These are phyloP conservation scores for Halophytophthora polymorphica DNA, from an alignment of 352 stramenopile species.

Conservation along the genomic window DNA sequence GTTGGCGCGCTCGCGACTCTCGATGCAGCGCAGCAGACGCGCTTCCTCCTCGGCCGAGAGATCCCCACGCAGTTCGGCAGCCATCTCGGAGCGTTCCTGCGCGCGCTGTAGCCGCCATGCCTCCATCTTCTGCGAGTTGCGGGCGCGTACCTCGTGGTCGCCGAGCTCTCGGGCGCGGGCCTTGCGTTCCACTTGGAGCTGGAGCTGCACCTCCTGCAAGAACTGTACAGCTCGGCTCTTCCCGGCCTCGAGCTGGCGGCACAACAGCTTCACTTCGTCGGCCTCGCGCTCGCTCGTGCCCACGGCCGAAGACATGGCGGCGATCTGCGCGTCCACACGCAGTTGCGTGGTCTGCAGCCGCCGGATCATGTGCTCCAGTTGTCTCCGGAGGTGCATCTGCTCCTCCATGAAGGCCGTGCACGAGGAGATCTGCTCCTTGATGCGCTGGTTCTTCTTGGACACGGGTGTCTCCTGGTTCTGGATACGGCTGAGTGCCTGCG, in stretches of 20 bases:
- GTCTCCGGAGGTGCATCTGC: conserved; percentile 67
- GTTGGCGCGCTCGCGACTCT: conserved; percentile 63
- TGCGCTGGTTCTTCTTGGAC: conserved; percentile 64
- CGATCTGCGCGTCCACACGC: conserved; percentile 63
- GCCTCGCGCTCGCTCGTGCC: conserved; percentile 60
- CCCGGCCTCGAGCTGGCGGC: conserved; percentile 72
- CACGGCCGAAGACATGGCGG: conserved; percentile 62
- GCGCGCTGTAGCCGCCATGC: conserved; percentile 64
- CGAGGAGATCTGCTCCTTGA: conserved; percentile 67
- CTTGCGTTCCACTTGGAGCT: conserved; percentile 69
- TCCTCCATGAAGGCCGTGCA: conserved; percentile 76
- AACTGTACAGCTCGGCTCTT: conserved; percentile 73
- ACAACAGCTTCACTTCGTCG: conserved; percentile 73
- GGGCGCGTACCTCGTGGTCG: conserved; percentile 72
- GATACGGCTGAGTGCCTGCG: conserved; percentile 58
- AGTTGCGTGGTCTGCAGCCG: conserved; percentile 73
- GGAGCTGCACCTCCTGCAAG: conserved; percentile 75
- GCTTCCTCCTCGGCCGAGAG: conserved; percentile 65
- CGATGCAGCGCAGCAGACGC: conserved; percentile 50
- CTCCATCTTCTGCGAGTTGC: conserved; percentile 85
- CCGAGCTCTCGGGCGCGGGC: conserved; percentile 58
- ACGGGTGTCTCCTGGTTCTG: conserved; percentile 77
- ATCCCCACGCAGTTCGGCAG: conserved; percentile 69
- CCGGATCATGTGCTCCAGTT: conserved; percentile 82
- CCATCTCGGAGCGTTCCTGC: conserved; percentile 73